Evolutionary conservation across 1,139 yeast genomes (phyloP).

Genomic region (Petasospora fabianii): DNA sequence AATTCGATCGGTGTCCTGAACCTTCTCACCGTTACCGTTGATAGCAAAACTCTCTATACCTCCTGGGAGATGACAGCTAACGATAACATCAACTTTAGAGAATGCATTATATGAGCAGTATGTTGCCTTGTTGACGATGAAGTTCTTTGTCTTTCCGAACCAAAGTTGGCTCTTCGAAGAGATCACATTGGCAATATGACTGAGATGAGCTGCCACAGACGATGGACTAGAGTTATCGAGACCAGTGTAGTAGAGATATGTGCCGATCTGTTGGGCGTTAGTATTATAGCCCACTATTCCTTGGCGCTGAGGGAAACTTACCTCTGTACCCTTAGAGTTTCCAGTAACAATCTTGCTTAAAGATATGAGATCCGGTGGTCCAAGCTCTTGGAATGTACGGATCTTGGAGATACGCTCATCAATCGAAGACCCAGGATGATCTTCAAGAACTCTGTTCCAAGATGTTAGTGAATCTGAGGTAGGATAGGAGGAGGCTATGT

Average conservation of each 20-base stretch:
- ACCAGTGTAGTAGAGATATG: constrained; percentile 47
- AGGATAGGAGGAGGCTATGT: background rate
- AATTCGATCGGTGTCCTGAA: constrained; percentile 37
- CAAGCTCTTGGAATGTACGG: constrained; percentile 54
- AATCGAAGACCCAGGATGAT: constrained; percentile 45
- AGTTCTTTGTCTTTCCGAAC: constrained; percentile 72
- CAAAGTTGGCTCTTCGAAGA: constrained; percentile 61
- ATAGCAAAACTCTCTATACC: constrained; percentile 75
- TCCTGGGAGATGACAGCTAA: constrained; percentile 71
- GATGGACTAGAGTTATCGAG: constrained; percentile 63
- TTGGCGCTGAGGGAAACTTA: too few relatives aligned
- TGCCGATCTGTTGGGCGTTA: constrained; percentile 30
- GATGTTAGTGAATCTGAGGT: background rate
- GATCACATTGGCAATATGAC: constrained; percentile 65
- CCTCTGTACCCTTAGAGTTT: too few relatives aligned
- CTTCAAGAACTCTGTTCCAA: constrained; percentile 41
- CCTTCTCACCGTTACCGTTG: constrained; percentile 46
- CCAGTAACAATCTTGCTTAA: constrained; percentile 41
- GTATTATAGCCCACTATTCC: constrained; percentile 10
- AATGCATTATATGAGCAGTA: constrained; percentile 72
- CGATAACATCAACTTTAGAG: constrained; percentile 73
- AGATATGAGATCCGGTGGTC: constrained; percentile 91
- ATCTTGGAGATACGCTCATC: constrained; percentile 45
- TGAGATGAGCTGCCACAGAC: constrained; percentile 71
- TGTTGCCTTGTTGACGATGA: constrained; percentile 73